These are phyloP conservation scores for Penicillium paneum DNA, from an alignment of 2,329 filamentous ascomycete species.

Conservation along the genomic window DNA sequence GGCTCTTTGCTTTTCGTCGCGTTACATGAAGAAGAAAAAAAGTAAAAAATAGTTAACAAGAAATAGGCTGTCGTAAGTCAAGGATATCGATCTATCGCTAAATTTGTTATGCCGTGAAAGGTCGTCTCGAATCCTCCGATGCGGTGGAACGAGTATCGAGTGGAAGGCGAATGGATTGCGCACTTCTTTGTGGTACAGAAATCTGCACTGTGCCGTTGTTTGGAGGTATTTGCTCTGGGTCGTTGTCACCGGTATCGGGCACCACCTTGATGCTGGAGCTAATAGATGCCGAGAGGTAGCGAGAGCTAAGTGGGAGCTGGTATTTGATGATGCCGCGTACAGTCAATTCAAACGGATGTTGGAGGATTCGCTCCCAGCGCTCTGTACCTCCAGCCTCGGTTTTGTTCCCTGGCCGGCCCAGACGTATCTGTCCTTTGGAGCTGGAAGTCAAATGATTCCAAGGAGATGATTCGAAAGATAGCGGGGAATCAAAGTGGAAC, in stretches of 20 bases:
- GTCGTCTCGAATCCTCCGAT: constrained; percentile 21
- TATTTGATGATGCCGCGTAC: constrained; percentile 90
- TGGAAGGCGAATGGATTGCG: constrained; percentile 8
- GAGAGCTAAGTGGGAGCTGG: constrained; percentile 58
- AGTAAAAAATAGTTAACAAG: constrained; percentile 6
- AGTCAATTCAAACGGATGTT: constrained; percentile 91
- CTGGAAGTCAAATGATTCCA: constrained; percentile 69
- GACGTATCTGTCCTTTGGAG: constrained; percentile 78
- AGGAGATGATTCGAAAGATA: constrained; percentile 86
- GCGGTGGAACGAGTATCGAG: constrained; percentile 11
- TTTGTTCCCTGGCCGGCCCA: constrained; percentile 79
- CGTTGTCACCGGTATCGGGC: constrained; percentile 34
- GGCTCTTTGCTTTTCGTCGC: constrained; percentile 14
- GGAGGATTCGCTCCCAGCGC: constrained; percentile 85
- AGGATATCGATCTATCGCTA: constrained; percentile 26
- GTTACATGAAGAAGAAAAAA: constrained; percentile 11
- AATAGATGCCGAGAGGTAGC: constrained; percentile 50
- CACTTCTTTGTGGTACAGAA: constrained; percentile 2
- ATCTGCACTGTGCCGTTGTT: constrained; percentile 32
- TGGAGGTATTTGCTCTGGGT: constrained; percentile 16
- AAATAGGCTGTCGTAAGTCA: constrained; percentile 22
- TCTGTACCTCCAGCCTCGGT: constrained; percentile 77
- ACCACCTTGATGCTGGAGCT: constrained; percentile 42
- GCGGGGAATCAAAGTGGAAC: constrained; percentile 77
- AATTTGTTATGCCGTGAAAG: constrained; percentile 29